phyloP scores from a whole-genome alignment of 306 rosid genomes.

The Lathyrus oleraceus region DNA sequence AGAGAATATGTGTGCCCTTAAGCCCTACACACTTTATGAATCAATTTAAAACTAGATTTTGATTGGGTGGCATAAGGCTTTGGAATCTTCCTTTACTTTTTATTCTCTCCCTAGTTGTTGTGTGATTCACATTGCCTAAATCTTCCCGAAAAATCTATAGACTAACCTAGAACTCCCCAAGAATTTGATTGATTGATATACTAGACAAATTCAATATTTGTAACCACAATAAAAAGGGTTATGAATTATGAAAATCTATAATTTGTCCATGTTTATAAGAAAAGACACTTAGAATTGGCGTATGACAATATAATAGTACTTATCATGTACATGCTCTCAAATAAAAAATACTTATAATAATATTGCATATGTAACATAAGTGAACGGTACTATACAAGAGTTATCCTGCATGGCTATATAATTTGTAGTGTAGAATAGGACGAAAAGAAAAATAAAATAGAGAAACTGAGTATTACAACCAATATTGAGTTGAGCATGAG shows the following conservation, averaged over 20 bases:
- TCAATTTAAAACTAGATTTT: conserved; percentile 21
- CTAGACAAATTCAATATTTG: not conserved
- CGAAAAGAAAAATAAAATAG: not conserved
- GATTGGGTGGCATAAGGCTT: conserved; percentile 30
- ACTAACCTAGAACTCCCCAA: conserved; percentile 10
- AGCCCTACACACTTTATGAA: conserved; percentile 40
- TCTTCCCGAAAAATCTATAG: conserved; percentile 25
- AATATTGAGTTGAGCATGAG: too few relatives aligned
- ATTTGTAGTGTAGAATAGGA: not conserved
- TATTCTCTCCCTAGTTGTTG: conserved; percentile 15
- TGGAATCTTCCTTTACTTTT: conserved; percentile 30
- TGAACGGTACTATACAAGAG: not conserved
- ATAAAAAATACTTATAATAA: not conserved
- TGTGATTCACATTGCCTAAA: not conserved
- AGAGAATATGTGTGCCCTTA: conserved; percentile 49
- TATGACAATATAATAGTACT: not conserved
- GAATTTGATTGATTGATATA: not conserved
- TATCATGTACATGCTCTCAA: not conserved
- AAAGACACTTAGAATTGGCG: not conserved
- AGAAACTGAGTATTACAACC: not conserved
- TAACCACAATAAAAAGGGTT: not conserved
- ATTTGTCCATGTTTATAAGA: not conserved
- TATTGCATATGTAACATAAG: not conserved
- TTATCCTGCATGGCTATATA: not conserved
- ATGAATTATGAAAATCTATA: not conserved